Percentiles rank a stretch among this genome's conserved stretches.
Conservation (phyloP, 2,329 filamentous ascomycete genomes). For the Chrysosphaeria jannelii region DNA sequence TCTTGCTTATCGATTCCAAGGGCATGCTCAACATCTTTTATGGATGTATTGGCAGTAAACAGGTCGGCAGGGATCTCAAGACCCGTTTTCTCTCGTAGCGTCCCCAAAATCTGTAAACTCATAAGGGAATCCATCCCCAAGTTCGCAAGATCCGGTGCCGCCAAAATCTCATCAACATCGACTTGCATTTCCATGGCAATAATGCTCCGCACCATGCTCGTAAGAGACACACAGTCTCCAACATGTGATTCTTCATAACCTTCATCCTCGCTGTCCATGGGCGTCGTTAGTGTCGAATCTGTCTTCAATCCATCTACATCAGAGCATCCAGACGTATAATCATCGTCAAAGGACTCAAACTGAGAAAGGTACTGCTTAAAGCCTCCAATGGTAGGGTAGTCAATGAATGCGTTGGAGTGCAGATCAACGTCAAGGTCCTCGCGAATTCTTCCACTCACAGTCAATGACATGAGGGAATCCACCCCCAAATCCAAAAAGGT, state of each 20-base stretch:
- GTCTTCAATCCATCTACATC: slow-evolving; percentile 15
- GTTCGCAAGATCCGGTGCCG: slow-evolving; percentile 21
- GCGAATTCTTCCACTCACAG: slow-evolving; percentile 22
- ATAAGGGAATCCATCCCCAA: slow-evolving; percentile 29
- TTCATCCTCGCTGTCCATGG: slow-evolving; percentile 19
- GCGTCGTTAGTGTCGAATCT: slow-evolving; percentile 21
- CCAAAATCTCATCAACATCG: slow-evolving; percentile 29
- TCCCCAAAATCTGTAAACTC: slow-evolving; percentile 22
- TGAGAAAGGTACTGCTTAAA: slow-evolving; percentile 16
- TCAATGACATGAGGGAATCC: slow-evolving; percentile 29
- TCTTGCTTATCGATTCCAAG: slow-evolving; percentile 19
- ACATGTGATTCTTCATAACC: slow-evolving; percentile 9
- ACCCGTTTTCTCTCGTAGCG: slow-evolving; percentile 21
- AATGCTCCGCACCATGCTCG: slow-evolving; percentile 26
- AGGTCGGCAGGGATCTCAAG: slow-evolving; percentile 26
- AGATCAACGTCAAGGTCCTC: slow-evolving; percentile 26
- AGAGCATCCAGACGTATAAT: slow-evolving; percentile 12
- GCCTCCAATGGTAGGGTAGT: slow-evolving; percentile 20
- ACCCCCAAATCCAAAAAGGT: slow-evolving; percentile 26
- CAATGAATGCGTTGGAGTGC: slow-evolving; percentile 20
- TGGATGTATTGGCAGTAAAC: slow-evolving; percentile 26
- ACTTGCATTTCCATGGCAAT: slow-evolving; percentile 44
- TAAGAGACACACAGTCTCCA: slow-evolving; percentile 9
- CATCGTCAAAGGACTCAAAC: slow-evolving; percentile 8
- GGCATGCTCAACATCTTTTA: slow-evolving; percentile 32